Conservation (phyloP, 306 rosid species). For the Leucaena leucocephala region DNA sequence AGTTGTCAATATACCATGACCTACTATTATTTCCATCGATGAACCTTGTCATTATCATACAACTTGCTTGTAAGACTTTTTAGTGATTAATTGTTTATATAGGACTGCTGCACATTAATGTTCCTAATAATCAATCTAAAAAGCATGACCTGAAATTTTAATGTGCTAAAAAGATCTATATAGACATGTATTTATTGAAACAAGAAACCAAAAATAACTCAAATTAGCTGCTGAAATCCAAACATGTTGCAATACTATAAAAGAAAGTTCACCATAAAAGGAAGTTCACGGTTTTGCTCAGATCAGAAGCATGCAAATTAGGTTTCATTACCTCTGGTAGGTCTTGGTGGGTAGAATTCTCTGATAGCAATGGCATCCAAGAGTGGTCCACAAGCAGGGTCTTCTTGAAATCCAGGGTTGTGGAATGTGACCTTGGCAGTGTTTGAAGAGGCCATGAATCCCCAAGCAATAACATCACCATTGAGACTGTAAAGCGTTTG, state of each 20-base stretch:
- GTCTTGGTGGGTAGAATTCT: conserved; percentile 67
- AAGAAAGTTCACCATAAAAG: not conserved
- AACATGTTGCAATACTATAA: not conserved
- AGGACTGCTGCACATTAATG: too few relatives aligned
- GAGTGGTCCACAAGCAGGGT: conserved; percentile 92
- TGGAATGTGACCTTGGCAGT: conserved; percentile 68
- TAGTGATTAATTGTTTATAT: too few relatives aligned
- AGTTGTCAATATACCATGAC: too few relatives aligned
- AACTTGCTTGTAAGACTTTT: too few relatives aligned
- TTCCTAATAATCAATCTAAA: not conserved
- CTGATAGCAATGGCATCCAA: conserved; percentile 92
- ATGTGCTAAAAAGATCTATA: conserved; percentile 23
- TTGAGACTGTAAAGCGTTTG: conserved; percentile 79
- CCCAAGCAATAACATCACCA: conserved; percentile 90
- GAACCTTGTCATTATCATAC: too few relatives aligned
- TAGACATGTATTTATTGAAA: not conserved
- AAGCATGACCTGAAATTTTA: not conserved
- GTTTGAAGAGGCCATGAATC: conserved; percentile 57
- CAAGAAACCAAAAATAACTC: not conserved
- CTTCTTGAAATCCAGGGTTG: conserved; percentile 93
- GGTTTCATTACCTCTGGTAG: conserved; percentile 70
- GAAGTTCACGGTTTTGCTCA: conserved; percentile 1
- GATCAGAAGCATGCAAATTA: not conserved
- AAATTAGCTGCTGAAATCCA: conserved; percentile 7
- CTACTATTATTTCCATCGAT: too few relatives aligned